Base-by-base conservation (phyloP, 129 eudicot genomes). In the Deinandra increscens region DNA sequence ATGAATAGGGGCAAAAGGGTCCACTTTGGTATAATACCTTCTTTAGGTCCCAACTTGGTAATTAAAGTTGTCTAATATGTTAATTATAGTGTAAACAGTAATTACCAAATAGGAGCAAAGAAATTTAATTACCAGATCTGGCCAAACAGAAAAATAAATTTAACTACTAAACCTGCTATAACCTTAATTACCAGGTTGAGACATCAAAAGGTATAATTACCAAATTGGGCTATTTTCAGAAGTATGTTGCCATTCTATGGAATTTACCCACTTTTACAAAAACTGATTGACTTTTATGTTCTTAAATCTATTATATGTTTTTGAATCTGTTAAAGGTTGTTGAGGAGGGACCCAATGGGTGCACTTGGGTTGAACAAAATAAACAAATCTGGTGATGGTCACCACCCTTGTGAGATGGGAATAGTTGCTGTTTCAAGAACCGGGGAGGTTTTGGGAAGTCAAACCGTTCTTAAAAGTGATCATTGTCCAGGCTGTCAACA, bases 401-500 rank as follows among this genome's bases (percentile, higher is more conserved):
- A 86, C 51, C 91, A 86, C 51, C 98, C 98, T 51, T 78, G 42
- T 65, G 98, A 92, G 70, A 84, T 92, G 96, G 84, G 91, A 48
- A 86, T 80, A 67, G 96, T 92, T 69, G 95, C 96, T 66, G 96
- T 89, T 18, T 80, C 88, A 73, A 84, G 98, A 78, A 84, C 78
- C 5, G 98, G 98, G 60, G 96, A 85, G 84, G 98, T 92, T 74
- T 89, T 92, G 64, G 98, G 98, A 73, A 84, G 91, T 81, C 98
- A 92, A 85, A 92, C 96, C 22, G 91, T 92, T 79, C 87, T 92
- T 50, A 92, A 92, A 81, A 92, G 96, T 70, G 98, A 92, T 73
- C 98, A 92, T 59, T 92, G 91, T 76, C 98, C 96, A 79, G 98
- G 96, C 54, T 92, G 98, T 81, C 98, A 92, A 73, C 90, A 92